Evolutionary conservation across 83 land plant genomes (phyloP), one percentile per base, ranked within the genome.

Genomic region (Thuja plicata): DNA sequence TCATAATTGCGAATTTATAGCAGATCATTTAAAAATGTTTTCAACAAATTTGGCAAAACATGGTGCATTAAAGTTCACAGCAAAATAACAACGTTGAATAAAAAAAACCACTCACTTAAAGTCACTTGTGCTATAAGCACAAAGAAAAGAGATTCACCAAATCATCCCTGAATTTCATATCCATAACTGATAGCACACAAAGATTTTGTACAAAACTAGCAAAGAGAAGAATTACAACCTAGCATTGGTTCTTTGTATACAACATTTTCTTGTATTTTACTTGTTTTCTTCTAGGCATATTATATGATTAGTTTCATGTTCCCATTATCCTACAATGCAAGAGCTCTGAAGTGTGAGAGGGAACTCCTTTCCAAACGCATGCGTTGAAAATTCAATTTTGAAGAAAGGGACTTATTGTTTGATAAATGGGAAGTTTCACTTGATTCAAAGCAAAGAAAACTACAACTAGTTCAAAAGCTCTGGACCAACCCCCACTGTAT

Each of bases 401-500:
- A 97, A 88, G 97, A 97, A 88, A 93, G 96, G 89, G 97, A 97
- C 50, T 86, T 85, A 66, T 80, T 98, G 73, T 97, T 93, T 88
- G 78, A 87, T 9, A 93, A 95, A 88, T 98, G 97, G 98, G 95
- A 93, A 10, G 91, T 98, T 11, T 95, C 99, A 13, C 91, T 97
- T 1, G 97, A 96, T 15, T 93, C 95, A 27, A 98, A 98, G 91
- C 99, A 97, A 86, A 93, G 99, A 87, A 97, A 91, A 91, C 89
- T 96, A 60, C 98, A 96, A 88, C 93, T 98, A 38, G 91, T 92
- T 38, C 89, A 94, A 91, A 96, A 93, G 89, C 91, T 98, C 13
- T 98, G 99, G 99, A 95, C 94, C 7, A 93, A 98, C 87, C 97
- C 99, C 30, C 92, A 93, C 86, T 94, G 97, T 89, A 54, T 82